A percentile compares a stretch with the other conserved stretches of the same genome.
phyloP scores from a whole-genome alignment of 495 filamentous ascomycete genomes.

The Mycothermus thermophilus region DNA sequence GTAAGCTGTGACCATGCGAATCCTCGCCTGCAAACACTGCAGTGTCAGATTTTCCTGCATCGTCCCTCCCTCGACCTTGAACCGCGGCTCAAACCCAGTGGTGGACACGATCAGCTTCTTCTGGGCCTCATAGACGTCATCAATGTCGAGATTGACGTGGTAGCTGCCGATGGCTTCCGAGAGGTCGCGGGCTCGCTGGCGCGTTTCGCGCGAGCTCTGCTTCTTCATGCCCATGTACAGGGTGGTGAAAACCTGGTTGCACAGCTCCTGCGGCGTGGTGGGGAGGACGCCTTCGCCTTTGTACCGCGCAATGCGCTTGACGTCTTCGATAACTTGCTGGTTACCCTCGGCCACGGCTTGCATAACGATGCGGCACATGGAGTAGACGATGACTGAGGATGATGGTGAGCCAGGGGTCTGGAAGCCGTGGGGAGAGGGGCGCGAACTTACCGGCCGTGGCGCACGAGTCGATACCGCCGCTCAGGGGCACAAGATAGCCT shows the following conservation, averaged over 20 bases:
- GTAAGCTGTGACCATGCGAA: constrained; percentile 73
- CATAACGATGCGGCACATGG: constrained; percentile 65
- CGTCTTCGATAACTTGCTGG: constrained; percentile 54
- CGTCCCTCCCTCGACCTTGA: constrained; percentile 35
- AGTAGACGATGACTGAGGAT: constrained; percentile 53
- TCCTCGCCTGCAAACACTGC: constrained; percentile 71
- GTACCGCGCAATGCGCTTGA: constrained; percentile 46
- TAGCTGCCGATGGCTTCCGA: constrained; percentile 56
- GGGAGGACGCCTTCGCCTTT: constrained; percentile 39
- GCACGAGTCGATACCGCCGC: constrained; percentile 61
- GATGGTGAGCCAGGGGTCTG: background rate
- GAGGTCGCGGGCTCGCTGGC: constrained; percentile 54
- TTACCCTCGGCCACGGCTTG: constrained; percentile 46
- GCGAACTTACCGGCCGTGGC: constrained; percentile 28
- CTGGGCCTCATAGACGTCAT: constrained; percentile 38
- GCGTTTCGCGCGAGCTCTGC: constrained; percentile 58
- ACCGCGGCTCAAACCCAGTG: constrained; percentile 35
- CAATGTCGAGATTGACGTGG: constrained; percentile 67
- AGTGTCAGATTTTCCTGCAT: constrained; percentile 39
- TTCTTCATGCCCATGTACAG: constrained; percentile 68
- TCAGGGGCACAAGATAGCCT: constrained; percentile 44
- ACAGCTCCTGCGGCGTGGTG: constrained; percentile 46
- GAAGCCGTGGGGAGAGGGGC: background rate
- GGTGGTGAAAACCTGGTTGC: constrained; percentile 54
- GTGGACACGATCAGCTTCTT: constrained; percentile 21